Base-by-base conservation (phyloP, 805 yeast genomes). In the Lachancea sp. region DNA sequence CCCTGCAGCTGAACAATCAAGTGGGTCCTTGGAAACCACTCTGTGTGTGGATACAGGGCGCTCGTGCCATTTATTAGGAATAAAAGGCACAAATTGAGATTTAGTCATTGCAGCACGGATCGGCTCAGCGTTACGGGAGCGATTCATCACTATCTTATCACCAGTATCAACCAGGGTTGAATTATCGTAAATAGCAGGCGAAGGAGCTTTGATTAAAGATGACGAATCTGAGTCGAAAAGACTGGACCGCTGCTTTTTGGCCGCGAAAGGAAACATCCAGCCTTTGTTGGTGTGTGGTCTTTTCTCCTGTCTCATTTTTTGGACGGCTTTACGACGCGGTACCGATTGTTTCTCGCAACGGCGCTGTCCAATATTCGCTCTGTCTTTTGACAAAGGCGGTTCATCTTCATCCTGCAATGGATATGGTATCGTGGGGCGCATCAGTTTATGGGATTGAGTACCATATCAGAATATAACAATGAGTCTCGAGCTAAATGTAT, bases 361-460 rank as follows among this genome's bases (percentile, higher is more conserved):
- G 31, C 31, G 31, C 15, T 13, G 31, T 12, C 31, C 15, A 11
- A 13, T 13, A 5, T 3, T 13, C 11, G 4, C 31, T 13, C 31
- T 32, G 7, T 15, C 19, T 4, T 32, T 19, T 5, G 19, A 20
- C 25, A 40, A n/a, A 19, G 16, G 32, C 18, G 31, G 35, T 11
- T 32, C 41, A 19, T 48, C 50, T 13, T 41, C 25, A 13, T 48
- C 50, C 26, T 27, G 36, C n/a, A 36, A 18, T 11, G 50, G 50
- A 30, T 48, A 48, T 3, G 50, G 50, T 18, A 37, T 43, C 37
- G 38, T 32, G 19, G 36, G 38, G 4, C 27, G 38, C 38, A 35
- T 35, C 15, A n/a, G 26, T 35, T 35, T 12, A 11, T 16, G 18
- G 12, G 15, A 10, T 33, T 20, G 5, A 29, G 31, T 29, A 22